A percentile compares a stretch with the other conserved stretches of the same genome.
Conservation (phyloP, 805 yeast genomes). For the Metschnikowia orientalis region DNA sequence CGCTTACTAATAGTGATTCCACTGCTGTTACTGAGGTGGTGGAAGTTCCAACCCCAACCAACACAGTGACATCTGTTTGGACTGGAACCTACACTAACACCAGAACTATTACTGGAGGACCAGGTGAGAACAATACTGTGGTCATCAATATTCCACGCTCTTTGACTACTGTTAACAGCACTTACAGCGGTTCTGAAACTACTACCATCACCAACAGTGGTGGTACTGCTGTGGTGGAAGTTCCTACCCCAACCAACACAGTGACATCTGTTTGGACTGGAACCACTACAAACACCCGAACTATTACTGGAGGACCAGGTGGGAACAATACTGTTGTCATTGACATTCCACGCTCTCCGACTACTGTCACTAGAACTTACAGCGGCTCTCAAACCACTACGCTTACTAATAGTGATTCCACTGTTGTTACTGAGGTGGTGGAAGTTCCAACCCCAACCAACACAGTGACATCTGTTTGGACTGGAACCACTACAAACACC, state of each 20-base stretch:
- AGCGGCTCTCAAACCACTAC: constrained; percentile 6
- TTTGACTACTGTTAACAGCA: constrained; percentile 8
- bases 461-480: constrained; percentile 11
- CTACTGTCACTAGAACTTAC: constrained; percentile 15
- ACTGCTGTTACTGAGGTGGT: too few relatives aligned
- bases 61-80: constrained; percentile 8
- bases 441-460: constrained; percentile 13
- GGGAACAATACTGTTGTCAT: not conserved
- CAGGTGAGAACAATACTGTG: constrained; percentile 16
- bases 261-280: constrained; percentile 8
- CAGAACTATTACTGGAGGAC: constrained; percentile 4
- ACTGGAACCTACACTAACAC: constrained; percentile 4
- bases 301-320: constrained; percentile 7
- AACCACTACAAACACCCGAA: constrained; percentile 7
- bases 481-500: constrained; percentile 2
- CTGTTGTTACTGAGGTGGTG: constrained; percentile 7
- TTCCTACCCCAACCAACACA: constrained; percentile 10
- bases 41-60: constrained; percentile 11
- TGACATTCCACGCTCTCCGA: constrained; percentile 7
- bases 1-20: too few relatives aligned
- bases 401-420: not conserved
- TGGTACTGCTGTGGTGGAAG: constrained; percentile 8
- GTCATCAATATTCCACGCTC: constrained; percentile 10
- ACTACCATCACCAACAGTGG: constrained; percentile 3
- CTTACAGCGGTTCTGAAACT: constrained; percentile 7